Evolutionary conservation across 371 early-diverging fungal species (phyloP), one percentile per base, ranked within the genome.

Genomic region (Dentiscutata heterogama): DNA sequence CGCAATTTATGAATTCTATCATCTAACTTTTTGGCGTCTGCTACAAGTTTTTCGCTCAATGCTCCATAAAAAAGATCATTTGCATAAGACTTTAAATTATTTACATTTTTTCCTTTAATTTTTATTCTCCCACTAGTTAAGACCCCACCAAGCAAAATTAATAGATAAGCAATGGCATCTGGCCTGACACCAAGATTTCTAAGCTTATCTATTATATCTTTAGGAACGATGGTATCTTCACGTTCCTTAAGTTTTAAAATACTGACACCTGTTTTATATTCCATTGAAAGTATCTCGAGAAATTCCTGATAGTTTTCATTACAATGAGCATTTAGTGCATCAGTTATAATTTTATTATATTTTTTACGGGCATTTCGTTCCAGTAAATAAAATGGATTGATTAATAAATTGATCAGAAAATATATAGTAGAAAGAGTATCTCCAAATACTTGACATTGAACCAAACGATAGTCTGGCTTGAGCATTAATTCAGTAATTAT

Each of bases 101-200:
- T n/a, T n/a, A 7, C 0, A 8, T 16, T 14, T 42, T 42, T 35
- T 3, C 42, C 68, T 18, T 39, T 11, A 13, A 70, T 70, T 46
- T 22, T 46, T 46, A 46, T 22, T 25, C 46, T 70, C 13, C 27
- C 70, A 22, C 70, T 70, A 70, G 2, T 13, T 22, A 70, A 46
- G 14, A 70, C 70, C 6, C 46, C 50, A 1, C 25, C 70, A 70
- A 70, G 39, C 18, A 70, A 11, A n/a, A n/a, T 42, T 3, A 70
- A 22, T 46, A 70, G 46, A 50, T 70, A 70, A 4, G 70, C 70
- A 22, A 70, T 70, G 2, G 50, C 46, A 70, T 70, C 70, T 25
- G 70, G n/a, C 46, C 70, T 70, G 3, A 70, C 46, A 5, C 70
- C 70, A 70, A 46, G 25, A 1, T 3, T 25, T 50, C 11, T 20